Evolutionary conservation across 768 basidiomycete genomes (phyloP).

Genomic region (Boletus fagicola): DNA sequence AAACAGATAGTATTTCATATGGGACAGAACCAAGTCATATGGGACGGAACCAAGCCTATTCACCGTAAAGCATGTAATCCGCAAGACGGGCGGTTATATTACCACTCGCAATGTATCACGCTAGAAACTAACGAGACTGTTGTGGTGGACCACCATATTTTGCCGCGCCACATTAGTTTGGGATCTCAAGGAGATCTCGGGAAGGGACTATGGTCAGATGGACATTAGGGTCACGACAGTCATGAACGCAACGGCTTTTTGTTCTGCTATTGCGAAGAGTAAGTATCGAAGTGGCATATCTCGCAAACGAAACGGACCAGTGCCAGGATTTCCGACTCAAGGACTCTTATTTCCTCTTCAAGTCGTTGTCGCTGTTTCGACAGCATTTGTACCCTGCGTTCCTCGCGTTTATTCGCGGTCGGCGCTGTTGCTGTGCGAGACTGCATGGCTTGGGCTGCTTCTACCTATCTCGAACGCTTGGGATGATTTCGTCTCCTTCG

Average conservation of each 20-base stretch:
- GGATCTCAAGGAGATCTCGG: not conserved
- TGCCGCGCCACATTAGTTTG: not conserved
- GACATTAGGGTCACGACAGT: not conserved
- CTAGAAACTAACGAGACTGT: not conserved
- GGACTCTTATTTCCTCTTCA: slow-evolving; percentile 56
- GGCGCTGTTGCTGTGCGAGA: slow-evolving; percentile 47
- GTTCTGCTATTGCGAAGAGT: slow-evolving; percentile 21
- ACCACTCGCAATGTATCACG: not conserved
- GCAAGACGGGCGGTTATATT: no score
- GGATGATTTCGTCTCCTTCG: not conserved
- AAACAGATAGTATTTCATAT: no score
- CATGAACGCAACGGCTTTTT: slow-evolving; percentile 11
- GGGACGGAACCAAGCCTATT: not conserved
- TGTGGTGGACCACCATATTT: not conserved
- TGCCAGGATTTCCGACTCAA: slow-evolving; percentile 62
- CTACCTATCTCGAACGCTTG: slow-evolving; percentile 41
- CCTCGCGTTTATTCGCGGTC: slow-evolving; percentile 62
- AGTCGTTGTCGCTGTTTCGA: slow-evolving; percentile 65
- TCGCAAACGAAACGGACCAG: slow-evolving; percentile 39
- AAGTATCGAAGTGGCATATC: not conserved
- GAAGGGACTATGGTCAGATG: not conserved
- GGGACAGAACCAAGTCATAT: no score
- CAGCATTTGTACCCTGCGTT: slow-evolving; percentile 60
- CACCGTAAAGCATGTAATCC: not conserved
- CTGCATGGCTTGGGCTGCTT: slow-evolving; percentile 44